Conservation (phyloP, 805 yeast genomes). For the Zygosaccharomyces gambellarensis region DNA sequence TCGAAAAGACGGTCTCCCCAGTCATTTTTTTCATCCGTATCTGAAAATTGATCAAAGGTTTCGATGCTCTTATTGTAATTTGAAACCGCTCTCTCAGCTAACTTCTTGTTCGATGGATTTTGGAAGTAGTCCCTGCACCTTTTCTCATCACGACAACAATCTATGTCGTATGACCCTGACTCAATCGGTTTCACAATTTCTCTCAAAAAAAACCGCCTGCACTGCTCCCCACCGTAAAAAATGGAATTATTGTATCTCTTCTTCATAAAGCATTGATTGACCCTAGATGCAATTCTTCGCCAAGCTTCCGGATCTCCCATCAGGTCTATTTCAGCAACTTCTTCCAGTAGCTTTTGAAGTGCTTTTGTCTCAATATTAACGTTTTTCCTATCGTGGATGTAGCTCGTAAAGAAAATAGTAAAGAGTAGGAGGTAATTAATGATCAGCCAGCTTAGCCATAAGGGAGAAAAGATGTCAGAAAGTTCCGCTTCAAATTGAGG, state of each 20-base stretch:
- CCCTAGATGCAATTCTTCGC: too few relatives aligned
- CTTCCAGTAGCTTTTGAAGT: background rate
- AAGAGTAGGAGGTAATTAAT: background rate
- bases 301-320: too few relatives aligned
- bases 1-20: background rate
- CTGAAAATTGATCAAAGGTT: background rate
- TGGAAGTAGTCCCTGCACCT: too few relatives aligned
- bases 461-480: background rate
- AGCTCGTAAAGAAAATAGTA: background rate
- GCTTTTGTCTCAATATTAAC: background rate
- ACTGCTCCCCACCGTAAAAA: too few relatives aligned
- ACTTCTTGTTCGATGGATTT: too few relatives aligned
- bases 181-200: too few relatives aligned
- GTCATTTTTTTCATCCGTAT: background rate
- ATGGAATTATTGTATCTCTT: too few relatives aligned
- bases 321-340: background rate
- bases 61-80: slow-evolving; percentile 1
- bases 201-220: too few relatives aligned
- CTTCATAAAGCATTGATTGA: too few relatives aligned
- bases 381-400: background rate
- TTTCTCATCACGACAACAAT: background rate
- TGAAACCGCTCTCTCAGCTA: background rate
- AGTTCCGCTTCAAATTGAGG: background rate
- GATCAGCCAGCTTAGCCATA: too few relatives aligned
- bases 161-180: background rate